A percentile compares a stretch with the other conserved stretches of the same genome.
Conservation (phyloP, 2,329 filamentous ascomycete species). For the Daldinia sp. region DNA sequence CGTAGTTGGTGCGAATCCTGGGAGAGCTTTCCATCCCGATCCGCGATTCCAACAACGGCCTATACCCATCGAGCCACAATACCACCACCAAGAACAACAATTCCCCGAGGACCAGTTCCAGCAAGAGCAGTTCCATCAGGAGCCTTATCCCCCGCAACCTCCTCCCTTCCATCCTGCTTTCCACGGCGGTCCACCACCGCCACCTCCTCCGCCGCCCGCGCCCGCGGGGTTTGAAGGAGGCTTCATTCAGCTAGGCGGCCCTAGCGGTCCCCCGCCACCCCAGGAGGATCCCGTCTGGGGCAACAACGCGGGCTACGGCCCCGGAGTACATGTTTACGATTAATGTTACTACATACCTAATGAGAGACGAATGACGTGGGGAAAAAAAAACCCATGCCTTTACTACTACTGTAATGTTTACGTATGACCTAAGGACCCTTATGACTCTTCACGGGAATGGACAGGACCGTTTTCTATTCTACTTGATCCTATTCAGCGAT, state of each 20-base stretch:
- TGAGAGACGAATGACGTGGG: constrained; percentile 1
- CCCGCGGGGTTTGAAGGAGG: constrained; percentile 45
- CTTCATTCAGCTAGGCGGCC: constrained; percentile 47
- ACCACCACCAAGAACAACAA: constrained; percentile 25
- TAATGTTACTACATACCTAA: constrained; percentile 13
- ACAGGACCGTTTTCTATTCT: background rate
- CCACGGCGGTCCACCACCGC: constrained; percentile 28
- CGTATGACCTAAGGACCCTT: background rate
- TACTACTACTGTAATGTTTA: constrained; percentile 7
- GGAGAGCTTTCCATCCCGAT: constrained; percentile 4
- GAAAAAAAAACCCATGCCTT: background rate
- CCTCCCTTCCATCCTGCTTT: constrained; percentile 20
- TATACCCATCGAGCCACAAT: constrained; percentile 18
- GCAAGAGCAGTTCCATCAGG: constrained; percentile 18
- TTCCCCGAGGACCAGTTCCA: constrained; percentile 19
- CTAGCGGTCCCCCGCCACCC: constrained; percentile 31
- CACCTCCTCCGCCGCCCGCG: constrained; percentile 26
- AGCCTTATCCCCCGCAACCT: background rate
- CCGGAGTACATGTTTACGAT: constrained; percentile 29
- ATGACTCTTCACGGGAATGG: background rate
- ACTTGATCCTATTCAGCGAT: background rate
- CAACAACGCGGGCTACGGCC: constrained; percentile 21
- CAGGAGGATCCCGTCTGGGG: constrained; percentile 38
- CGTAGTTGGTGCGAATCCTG: constrained; percentile 14
- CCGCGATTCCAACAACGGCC: constrained; percentile 23